Evolutionary conservation across 306 rosid species (phyloP), one percentile per base, ranked within the genome.

Genomic region (Senna siamea): DNA sequence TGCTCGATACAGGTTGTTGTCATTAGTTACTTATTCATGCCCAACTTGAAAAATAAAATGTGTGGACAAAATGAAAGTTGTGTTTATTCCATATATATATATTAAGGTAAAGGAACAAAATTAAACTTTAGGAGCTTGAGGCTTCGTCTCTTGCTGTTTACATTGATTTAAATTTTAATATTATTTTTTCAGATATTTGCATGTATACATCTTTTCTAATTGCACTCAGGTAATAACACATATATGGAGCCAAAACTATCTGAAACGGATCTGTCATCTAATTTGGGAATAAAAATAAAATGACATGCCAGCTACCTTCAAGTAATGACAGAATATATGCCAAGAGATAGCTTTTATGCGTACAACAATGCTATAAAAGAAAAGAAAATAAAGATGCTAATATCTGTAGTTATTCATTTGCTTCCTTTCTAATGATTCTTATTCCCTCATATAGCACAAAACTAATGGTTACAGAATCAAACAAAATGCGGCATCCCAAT

Each of bases 401-500:
- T 17, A 10, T 41, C 9, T 35, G 23, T 34, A 7, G 26, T 28
- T 18, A 60, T 15, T 5, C 66, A 35, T 47, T 22, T 18, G 46
- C 35, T 28, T 50, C 7, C 23, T 59, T 77, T 23, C 41, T 43
- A 4, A 15, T 11, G 41, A 38, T 40, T 77, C 20, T 47, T 53
- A 38, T 70, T 38, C 8, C 22, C 40, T n/a, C 5, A 0, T 26
- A 37, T 38, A 9, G n/a, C 23, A 9, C 74, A 7, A n/a, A 53
- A 22, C 57, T 23, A 43, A 47, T 26, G 66, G 60, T 73, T 10
- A 58, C 62, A 79, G 82, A 82, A 79, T 77, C 80, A 73, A 74
- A 77, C 79, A 82, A 76, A 66, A 68, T 37, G 19, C 22, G 34
- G 48, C 68, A 37, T 19, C 67, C 54, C 34, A 2, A 15, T 11